Evolutionary conservation across 441 rosid species (phyloP).

Genomic region (Dalechampia spathulata): DNA sequence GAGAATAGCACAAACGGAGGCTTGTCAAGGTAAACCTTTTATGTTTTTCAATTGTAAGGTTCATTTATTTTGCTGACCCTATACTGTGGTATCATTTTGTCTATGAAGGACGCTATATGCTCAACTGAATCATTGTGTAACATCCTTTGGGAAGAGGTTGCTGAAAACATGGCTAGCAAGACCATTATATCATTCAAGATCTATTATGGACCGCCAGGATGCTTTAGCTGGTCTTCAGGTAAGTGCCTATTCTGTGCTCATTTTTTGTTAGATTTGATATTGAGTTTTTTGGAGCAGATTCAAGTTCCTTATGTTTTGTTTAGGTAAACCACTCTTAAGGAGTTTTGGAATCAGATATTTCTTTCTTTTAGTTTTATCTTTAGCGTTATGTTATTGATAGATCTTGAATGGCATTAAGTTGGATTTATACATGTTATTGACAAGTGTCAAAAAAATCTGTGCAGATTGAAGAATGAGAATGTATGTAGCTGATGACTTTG

Average conservation of each 20-base stretch:
- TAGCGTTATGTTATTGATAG: no score
- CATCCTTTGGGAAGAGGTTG: conserved; percentile 88
- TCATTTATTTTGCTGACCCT: conserved; percentile 12
- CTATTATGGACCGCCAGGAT: conserved; percentile 92
- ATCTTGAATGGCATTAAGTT: no score
- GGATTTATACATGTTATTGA: no score
- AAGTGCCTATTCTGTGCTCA: conserved; percentile 20
- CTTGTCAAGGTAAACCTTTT: conserved; percentile 57
- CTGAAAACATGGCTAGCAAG: conserved; percentile 94
- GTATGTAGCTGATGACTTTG: no score
- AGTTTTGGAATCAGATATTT: no score
- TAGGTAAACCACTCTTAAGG: no score
- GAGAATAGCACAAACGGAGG: conserved; percentile 91
- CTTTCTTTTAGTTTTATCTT: no score
- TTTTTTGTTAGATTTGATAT: conserved; percentile 3
- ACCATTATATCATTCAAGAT: conserved; percentile 59
- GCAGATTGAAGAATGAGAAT: no score
- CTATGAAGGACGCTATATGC: conserved; percentile 79
- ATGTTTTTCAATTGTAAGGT: conserved; percentile 8
- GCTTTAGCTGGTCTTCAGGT: conserved; percentile 82
- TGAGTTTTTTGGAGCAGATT: not conserved
- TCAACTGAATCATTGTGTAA: conserved; percentile 87
- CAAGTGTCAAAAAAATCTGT: no score
- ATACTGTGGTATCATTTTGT: conserved; percentile 17
- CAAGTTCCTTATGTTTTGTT: not conserved